Conservation (phyloP, 306 rosid species). For the Boehmeria nivea region DNA sequence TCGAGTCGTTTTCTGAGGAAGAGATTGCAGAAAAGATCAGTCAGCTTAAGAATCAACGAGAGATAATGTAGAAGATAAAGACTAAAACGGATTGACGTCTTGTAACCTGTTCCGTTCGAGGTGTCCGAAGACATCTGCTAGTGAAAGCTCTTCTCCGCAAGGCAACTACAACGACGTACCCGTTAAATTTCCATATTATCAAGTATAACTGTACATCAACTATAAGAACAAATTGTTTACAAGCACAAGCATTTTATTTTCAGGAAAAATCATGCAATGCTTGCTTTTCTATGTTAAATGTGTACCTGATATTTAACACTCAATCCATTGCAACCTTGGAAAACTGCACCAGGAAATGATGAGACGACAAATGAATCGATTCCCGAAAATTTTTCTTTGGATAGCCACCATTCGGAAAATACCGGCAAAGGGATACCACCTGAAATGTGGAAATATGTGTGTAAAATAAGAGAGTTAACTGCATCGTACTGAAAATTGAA, state of each 20-base stretch:
- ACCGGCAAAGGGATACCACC: conserved; percentile 86
- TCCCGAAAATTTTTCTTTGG: conserved; percentile 68
- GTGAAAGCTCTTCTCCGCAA: conserved; percentile 51
- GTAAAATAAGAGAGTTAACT: too few species aligned
- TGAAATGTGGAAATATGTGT: conserved; percentile 27
- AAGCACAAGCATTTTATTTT: background rate
- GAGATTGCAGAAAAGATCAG: conserved; percentile 16
- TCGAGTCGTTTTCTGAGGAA: conserved; percentile 54
- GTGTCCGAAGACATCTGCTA: conserved; percentile 90
- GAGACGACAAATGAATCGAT: conserved; percentile 77
- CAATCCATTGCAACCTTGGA: conserved; percentile 78
- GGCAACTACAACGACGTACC: conserved; percentile 54
- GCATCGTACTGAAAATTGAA: too few species aligned
- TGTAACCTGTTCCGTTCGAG: conserved; percentile 70
- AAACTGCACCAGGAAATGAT: conserved; percentile 61
- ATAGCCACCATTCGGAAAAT: conserved; percentile 97
- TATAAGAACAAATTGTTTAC: background rate
- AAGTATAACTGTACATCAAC: background rate
- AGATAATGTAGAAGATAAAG: conserved; percentile 5
- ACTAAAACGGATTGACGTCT: conserved; percentile 8
- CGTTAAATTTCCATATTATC: background rate
- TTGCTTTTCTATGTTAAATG: background rate
- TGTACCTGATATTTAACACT: conserved; percentile 86
- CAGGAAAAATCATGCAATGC: background rate
- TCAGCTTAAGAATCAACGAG: background rate